Evolutionary conservation across 225 moss, liverwort and hornwort genomes (phyloP).

Genomic region (Pseudoscleropodium purum): DNA sequence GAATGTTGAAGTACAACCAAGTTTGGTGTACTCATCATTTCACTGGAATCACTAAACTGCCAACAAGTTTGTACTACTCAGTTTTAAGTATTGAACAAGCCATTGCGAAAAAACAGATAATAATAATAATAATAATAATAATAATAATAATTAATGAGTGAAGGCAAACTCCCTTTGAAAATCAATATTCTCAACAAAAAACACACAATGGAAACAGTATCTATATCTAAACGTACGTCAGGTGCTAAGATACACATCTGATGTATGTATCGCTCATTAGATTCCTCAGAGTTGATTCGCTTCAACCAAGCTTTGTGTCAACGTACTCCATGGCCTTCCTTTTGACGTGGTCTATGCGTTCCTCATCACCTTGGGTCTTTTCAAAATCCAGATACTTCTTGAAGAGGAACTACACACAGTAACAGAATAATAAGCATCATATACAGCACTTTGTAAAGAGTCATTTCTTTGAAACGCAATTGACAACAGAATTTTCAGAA

Average conservation of each 20-base stretch:
- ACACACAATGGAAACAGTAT: neutral
- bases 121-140: neutral
- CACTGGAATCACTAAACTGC: neutral
- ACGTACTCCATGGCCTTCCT: slow-evolving; percentile 63
- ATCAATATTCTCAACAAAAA: neutral
- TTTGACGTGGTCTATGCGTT: slow-evolving; percentile 70
- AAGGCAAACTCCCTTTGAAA: neutral
- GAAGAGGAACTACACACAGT: slow-evolving; percentile 62
- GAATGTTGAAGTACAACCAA: neutral
- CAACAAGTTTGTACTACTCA: neutral
- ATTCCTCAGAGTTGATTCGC: neutral
- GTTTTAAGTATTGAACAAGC: neutral
- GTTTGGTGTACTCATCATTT: neutral
- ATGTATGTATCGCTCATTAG: neutral
- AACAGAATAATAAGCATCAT: neutral
- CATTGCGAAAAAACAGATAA: neutral
- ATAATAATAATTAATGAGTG: neutral
- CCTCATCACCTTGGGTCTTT: slow-evolving; percentile 64
- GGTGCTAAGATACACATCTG: neutral
- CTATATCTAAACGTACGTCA: neutral
- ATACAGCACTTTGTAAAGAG: neutral
- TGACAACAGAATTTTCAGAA: neutral
- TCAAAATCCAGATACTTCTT: slow-evolving; percentile 97
- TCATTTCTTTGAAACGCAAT: neutral
- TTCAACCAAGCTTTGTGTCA: slow-evolving; percentile 31